These are phyloP conservation scores for Vachellia collinsii DNA, from an alignment of 306 rosid genomes.

Conservation along the genomic window DNA sequence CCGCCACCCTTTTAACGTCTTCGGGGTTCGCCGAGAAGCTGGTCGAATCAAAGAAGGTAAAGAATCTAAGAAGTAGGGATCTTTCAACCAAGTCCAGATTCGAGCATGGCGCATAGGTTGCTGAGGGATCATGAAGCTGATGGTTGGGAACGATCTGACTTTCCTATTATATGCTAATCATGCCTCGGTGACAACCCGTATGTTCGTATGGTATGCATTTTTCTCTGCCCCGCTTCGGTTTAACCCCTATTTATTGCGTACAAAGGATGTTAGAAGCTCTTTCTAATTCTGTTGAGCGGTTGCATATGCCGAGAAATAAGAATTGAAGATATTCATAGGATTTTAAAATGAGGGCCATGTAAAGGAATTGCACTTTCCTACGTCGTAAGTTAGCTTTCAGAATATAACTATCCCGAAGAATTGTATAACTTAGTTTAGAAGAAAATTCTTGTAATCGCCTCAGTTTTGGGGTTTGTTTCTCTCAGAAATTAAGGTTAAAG, in stretches of 20 bases:
- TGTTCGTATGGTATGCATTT: slow-evolving; percentile 54
- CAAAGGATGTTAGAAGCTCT: background rate
- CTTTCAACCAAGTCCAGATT: background rate
- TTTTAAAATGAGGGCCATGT: background rate
- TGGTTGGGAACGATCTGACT: slow-evolving; percentile 69
- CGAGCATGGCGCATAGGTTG: slow-evolving; percentile 57
- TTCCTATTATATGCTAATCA: slow-evolving; percentile 64
- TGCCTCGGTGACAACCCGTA: slow-evolving; percentile 66
- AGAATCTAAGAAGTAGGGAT: background rate
- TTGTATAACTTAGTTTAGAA: background rate
- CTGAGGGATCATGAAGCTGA: slow-evolving; percentile 65
- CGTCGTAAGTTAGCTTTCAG: background rate
- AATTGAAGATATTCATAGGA: background rate
- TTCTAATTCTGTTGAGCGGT: background rate
- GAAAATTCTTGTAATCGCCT: background rate
- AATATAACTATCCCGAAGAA: background rate
- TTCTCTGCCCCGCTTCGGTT: background rate
- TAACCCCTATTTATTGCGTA: background rate
- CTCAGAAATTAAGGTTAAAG: background rate
- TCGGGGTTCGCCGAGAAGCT: background rate
- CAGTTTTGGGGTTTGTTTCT: background rate
- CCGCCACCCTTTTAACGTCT: background rate
- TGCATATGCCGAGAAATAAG: background rate
- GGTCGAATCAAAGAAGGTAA: background rate
- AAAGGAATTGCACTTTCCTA: background rate